These are phyloP conservation scores for Alliaria petiolata DNA, from an alignment of 345 rosid genomes.

Conservation along the genomic window DNA sequence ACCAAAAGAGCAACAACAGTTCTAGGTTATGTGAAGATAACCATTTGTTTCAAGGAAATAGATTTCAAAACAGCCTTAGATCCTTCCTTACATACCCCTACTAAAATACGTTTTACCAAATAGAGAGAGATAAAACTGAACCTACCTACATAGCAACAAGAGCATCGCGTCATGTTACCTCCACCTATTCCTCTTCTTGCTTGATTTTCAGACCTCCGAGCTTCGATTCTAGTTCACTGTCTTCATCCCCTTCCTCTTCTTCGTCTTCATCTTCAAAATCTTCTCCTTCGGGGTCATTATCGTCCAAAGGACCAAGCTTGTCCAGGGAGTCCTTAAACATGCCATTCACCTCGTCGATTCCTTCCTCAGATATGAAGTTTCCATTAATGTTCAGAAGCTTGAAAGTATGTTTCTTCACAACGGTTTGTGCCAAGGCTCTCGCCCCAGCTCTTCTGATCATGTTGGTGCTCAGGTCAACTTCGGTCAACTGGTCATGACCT, in stretches of 20 bases:
- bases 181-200: slow-evolving; percentile 39
- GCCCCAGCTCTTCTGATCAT: slow-evolving; percentile 70
- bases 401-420: slow-evolving; percentile 51
- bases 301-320: slow-evolving; percentile 66
- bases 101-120: not conserved
- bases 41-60: slow-evolving; percentile 3
- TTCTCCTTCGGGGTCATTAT: slow-evolving; percentile 80
- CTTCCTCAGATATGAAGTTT: slow-evolving; percentile 84
- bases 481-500: slow-evolving; percentile 54
- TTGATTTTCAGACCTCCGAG: slow-evolving; percentile 66
- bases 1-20: slow-evolving; percentile 2
- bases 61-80: slow-evolving; percentile 1
- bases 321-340: slow-evolving; percentile 50
- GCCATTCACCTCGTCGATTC: slow-evolving; percentile 70
- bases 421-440: slow-evolving; percentile 56
- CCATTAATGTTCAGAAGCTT: slow-evolving; percentile 62
- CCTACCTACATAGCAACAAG: slow-evolving; percentile 22
- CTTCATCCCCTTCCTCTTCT: slow-evolving; percentile 55
- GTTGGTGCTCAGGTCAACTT: slow-evolving; percentile 74
- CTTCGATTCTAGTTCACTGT: slow-evolving; percentile 63
- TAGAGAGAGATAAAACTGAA: slow-evolving; percentile 2
- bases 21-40: not conserved
- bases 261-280: slow-evolving; percentile 61
- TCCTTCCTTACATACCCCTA: slow-evolving; percentile 21
- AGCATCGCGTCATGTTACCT: not conserved